Percentiles rank a stretch among this genome's conserved stretches.
Conservation (phyloP, 257 asterid species). For the Hygrophila difformis region DNA sequence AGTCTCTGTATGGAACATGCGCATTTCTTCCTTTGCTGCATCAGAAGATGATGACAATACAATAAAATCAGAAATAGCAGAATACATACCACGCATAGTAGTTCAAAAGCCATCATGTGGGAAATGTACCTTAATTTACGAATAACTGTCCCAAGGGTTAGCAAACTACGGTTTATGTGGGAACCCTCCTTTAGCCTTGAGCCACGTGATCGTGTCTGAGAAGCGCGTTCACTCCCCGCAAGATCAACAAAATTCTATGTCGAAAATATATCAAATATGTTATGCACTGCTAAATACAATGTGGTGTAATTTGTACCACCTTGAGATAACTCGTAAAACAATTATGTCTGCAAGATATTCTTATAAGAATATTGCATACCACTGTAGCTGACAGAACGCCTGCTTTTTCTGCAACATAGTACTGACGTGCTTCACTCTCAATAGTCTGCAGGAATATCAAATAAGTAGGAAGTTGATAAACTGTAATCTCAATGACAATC, state of each 20-base stretch:
- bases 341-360: too few relatives aligned
- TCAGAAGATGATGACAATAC: background rate
- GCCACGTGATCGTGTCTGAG: conserved; percentile 43
- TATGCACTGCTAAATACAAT: background rate
- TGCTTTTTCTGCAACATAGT: conserved; percentile 23
- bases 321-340: too few relatives aligned
- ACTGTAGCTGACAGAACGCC: conserved; percentile 45
- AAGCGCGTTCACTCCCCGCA: conserved; percentile 66
- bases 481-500: background rate
- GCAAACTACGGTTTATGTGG: conserved; percentile 65
- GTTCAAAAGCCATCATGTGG: too few relatives aligned
- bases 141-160: conserved; percentile 59
- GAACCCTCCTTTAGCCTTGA: conserved; percentile 49
- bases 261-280: conserved; percentile 15
- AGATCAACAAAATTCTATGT: conserved; percentile 58
- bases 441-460: conserved; percentile 29
- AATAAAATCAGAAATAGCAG: too few relatives aligned
- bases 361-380: conserved; percentile 28
- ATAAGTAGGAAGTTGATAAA: background rate
- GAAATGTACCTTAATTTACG: conserved; percentile 43
- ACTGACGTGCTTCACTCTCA: conserved; percentile 39
- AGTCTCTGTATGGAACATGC: conserved; percentile 54
- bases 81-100: too few relatives aligned
- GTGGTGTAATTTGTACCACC: too few relatives aligned
- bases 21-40: conserved; percentile 56